These are phyloP conservation scores for Sugiyamaella mastotermitis DNA, from an alignment of 805 yeast species.

Conservation along the genomic window DNA sequence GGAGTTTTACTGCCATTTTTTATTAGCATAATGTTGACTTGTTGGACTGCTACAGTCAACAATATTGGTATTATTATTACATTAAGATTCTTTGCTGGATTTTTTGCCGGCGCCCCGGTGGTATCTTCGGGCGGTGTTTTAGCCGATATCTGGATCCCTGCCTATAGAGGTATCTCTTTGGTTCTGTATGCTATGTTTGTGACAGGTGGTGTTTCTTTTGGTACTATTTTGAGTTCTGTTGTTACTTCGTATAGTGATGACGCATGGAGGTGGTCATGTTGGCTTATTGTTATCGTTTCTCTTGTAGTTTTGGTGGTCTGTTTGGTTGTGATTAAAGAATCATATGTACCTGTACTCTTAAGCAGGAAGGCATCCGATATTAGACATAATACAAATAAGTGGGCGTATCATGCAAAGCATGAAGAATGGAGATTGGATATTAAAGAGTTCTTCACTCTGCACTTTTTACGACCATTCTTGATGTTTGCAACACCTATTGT, in stretches of 20 bases:
- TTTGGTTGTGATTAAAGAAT: constrained; percentile 34
- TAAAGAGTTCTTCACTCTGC: constrained; percentile 62
- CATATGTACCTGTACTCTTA: constrained; percentile 43
- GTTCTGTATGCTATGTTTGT: constrained; percentile 45
- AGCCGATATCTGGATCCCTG: constrained; percentile 50
- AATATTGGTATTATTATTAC: constrained; percentile 47
- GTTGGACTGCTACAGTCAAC: constrained; percentile 47
- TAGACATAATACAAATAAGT: constrained; percentile 74
- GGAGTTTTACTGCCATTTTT: constrained; percentile 41
- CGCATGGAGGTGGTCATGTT: constrained; percentile 58
- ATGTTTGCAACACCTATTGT: constrained; percentile 53
- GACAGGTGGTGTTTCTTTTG: constrained; percentile 37
- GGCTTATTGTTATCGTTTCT: constrained; percentile 42
- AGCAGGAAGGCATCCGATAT: constrained; percentile 58
- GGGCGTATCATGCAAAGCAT: constrained; percentile 84
- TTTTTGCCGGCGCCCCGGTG: constrained; percentile 54
- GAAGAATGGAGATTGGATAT: constrained; percentile 74
- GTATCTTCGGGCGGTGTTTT: constrained; percentile 54
- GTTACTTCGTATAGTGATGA: constrained; percentile 33
- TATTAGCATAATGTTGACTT: constrained; percentile 37
- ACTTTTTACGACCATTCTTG: constrained; percentile 73
- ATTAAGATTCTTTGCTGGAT: constrained; percentile 53
- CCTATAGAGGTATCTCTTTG: constrained; percentile 47
- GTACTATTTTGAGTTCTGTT: constrained; percentile 47
- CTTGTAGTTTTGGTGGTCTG: constrained; percentile 31